These are phyloP conservation scores for Colletotrichum navitas DNA, from an alignment of 2,329 filamentous ascomycete genomes.

Conservation along the genomic window DNA sequence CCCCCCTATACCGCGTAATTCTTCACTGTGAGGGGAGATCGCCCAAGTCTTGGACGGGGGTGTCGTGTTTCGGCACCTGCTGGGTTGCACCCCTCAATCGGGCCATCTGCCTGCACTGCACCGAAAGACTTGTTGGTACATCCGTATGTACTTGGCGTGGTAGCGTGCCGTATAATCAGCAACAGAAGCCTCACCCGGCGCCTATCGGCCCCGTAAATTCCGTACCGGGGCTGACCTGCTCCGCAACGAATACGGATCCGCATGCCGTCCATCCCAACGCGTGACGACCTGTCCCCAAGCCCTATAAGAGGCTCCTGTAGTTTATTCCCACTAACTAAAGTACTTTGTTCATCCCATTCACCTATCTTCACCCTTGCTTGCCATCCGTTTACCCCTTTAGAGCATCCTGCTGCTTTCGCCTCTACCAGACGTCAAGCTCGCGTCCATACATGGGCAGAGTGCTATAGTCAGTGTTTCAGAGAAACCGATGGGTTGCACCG, in stretches of 20 bases:
- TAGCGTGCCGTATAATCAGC: background rate
- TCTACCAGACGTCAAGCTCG: background rate
- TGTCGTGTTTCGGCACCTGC: background rate
- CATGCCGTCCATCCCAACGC: background rate
- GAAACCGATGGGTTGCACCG: too few species aligned
- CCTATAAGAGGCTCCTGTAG: background rate
- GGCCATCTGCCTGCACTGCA: background rate
- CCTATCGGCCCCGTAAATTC: background rate
- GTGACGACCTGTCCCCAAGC: background rate
- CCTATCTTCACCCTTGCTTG: background rate
- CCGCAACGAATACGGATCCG: background rate
- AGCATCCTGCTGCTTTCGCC: background rate
- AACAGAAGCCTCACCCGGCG: background rate
- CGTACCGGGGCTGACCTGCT: background rate
- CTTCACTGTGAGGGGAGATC: background rate
- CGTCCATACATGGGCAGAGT: background rate
- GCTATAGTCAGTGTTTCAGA: background rate
- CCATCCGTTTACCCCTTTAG: background rate
- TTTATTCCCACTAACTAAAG: background rate
- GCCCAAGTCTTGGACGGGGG: slow-evolving; percentile 3
- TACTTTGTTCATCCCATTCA: background rate
- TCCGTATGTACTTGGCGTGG: background rate
- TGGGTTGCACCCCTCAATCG: background rate
- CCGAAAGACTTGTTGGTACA: background rate
- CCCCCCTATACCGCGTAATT: background rate